Evolutionary conservation across 495 filamentous ascomycete genomes (phyloP), one percentile per base, ranked within the genome.

Genomic region (Clavariopsis aquatica): DNA sequence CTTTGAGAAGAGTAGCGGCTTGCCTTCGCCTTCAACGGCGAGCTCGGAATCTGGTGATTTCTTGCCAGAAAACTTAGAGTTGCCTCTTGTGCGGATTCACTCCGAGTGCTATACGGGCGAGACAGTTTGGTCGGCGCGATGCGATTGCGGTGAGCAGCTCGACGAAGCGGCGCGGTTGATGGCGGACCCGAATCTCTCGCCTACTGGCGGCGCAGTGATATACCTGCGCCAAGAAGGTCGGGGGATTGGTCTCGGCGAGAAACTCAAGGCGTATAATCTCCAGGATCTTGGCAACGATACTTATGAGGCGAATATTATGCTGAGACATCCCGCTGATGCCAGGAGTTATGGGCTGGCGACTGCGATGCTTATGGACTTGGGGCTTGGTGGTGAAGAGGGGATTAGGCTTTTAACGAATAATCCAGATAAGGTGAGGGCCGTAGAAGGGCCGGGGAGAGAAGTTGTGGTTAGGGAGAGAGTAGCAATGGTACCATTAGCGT

Each of bases 41-140:
- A 53, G 46, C 2, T 61, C 56, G 43, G 53, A 61, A 28, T 59
- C 59, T 41, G 61, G 46, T 51, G 68, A 65, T 20, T 17, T 36
- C 49, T 49, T 61, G 15, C 23, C 31, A 0, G 26, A 20, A 29
- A 34, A 57, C 19, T 27, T 26, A 2, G 57, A 75, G 2, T 57
- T 75, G 1, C 92, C 95, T 0, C 79, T 98, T 38, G 93, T 98
- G 17, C 83, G 94, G 57, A 98, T 99, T 75, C 94, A 99, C 75
- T 94, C 90, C 8, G 94, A 99, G 74, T 99, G 94, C 79, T 99
- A 99, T 75, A 99, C 94, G 0, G 94, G 94, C 15, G 94, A 99
- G 79, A 98, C 93, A 0, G 93, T 93, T 0, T 98, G 94, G 94
- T 96, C 91, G 0, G 93, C 95, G 24, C 85, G 94, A 5, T 99